Evolutionary conservation across 1,284 basidiomycete genomes (phyloP), one percentile per base, ranked within the genome.

Genomic region (Bondarzewia mesenterica): DNA sequence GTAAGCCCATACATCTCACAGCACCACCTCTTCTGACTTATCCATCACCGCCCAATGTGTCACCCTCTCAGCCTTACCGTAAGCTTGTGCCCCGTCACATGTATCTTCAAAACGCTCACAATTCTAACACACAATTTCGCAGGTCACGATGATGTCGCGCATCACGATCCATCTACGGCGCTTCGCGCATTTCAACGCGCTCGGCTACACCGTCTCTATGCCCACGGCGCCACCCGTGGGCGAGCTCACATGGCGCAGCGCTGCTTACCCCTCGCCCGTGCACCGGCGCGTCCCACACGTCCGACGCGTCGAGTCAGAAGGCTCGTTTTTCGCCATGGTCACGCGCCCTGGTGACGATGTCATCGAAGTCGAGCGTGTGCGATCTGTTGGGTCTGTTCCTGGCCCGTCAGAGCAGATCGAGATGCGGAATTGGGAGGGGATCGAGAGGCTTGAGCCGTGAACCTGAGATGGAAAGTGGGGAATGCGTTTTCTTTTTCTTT

Each of bases 61-160:
- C 32, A 26, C 20, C 44, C 6, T 18, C 12, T 42, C 40, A 67
- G 66, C 25, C 22, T 59, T n/a, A 48, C 54, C 2, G 52, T 57
- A 29, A 29, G 50, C 25, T 63, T 60, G 44, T 43, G n/a, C 39
- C 42, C 42, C 47, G 27, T 45, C 49, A 7, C 27, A 36, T 14
- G 4, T n/a, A n/a, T n/a, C n/a, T n/a, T n/a, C n/a, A n/a, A n/a
- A n/a, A n/a, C n/a, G n/a, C n/a, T n/a, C n/a, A n/a, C n/a, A n/a
- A n/a, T 22, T 38, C 48, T 5, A 48, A 42, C 5, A 26, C 7
- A 20, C 6, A 39, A 51, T 53, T 12, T 42, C 51, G 49, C 52
- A 72, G 65, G 73, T 75, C 7, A 67, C 73, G 3, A 76, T 76
- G 73, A 74, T 76, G 73, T 73, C 71, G 4, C 66, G 74, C 41